Conservation (phyloP, 208 protist species). For the Polymyxa betae region DNA sequence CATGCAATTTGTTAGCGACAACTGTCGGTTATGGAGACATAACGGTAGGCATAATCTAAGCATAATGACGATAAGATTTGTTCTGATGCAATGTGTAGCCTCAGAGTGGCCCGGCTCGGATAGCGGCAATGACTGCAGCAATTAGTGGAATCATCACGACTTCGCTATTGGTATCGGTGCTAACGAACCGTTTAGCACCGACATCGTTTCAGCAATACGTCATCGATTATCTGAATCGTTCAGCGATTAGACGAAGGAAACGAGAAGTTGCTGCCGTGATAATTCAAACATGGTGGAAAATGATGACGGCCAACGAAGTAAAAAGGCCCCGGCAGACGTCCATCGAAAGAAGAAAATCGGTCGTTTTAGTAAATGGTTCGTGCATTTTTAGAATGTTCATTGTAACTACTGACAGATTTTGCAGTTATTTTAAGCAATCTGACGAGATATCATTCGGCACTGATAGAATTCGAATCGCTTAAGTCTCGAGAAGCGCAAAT, state of each 20-base stretch:
- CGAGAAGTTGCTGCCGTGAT: neutral
- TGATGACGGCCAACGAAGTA: neutral
- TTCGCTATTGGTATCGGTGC: conserved; percentile 42
- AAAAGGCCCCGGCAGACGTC: neutral
- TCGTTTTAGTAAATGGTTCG: too few species aligned
- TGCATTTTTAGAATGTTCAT: neutral
- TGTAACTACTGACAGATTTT: neutral
- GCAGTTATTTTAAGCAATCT: neutral
- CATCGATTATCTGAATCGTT: conserved; percentile 41
- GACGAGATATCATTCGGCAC: neutral
- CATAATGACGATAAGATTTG: neutral
- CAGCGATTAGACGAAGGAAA: neutral
- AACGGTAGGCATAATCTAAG: neutral
- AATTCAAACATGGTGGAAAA: conserved; percentile 47
- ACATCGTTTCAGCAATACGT: conserved; percentile 49
- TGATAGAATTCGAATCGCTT: neutral
- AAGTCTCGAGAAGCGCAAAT: conserved; percentile 13
- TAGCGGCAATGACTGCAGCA: neutral
- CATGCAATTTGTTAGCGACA: neutral
- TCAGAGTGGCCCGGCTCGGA: neutral
- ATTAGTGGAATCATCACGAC: conserved; percentile 20
- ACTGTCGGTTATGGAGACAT: conserved; percentile 13
- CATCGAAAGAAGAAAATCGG: neutral
- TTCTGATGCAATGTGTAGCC: neutral
- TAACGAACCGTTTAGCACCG: conserved; percentile 32